Evolutionary conservation across 768 basidiomycete species (phyloP), one percentile per base, ranked within the genome.

Genomic region (Phaffia tasmanica): DNA sequence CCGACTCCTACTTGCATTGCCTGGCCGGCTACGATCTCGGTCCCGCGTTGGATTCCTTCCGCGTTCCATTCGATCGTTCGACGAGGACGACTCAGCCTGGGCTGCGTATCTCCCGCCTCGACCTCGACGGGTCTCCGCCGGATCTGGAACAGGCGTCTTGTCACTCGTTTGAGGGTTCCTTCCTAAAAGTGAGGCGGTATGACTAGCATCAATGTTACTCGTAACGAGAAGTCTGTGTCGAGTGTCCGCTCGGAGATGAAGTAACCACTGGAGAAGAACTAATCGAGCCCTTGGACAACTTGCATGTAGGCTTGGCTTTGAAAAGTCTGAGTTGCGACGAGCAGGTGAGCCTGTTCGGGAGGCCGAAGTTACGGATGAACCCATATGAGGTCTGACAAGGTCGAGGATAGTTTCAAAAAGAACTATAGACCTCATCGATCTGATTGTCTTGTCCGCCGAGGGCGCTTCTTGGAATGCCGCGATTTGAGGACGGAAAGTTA

Each of bases 241-340:
- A 0, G 88, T 84, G 73, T 95, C 93, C 0, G 88, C 91, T 64
- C 94, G 81, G 23, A 98, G 79, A 18, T 89, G 84, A 79, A 92
- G 84, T 70, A 95, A 74, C 79, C 94, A 95, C 73, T 91, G 89
- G 23, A 98, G 78, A 4, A 86, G 80, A 16, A 83, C 79, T 21
- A 98, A 74, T 27, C 89, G 80, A 0, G 86, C 85, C 50, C 82
- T 79, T 0, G 83, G 71, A 42, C 79, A 78, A 15, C 71, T 59
- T 49, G 76, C 75, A 7, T 63, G 67, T 32, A 63, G 62, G 15
- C 50, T 54, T 8, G 58, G 56, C 2, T 18, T 30, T 1, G 53
- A 23, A 1, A 59, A 50, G 35, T 59, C n/a, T 62, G 50, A 25
- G 35, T 50, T 11, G n/a, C 15, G 53, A 54, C 35, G 35, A 42